Evolutionary conservation across 2,329 filamentous ascomycete species (phyloP), one percentile per base, ranked within the genome.

Genomic region (Colletotrichum tropicale): DNA sequence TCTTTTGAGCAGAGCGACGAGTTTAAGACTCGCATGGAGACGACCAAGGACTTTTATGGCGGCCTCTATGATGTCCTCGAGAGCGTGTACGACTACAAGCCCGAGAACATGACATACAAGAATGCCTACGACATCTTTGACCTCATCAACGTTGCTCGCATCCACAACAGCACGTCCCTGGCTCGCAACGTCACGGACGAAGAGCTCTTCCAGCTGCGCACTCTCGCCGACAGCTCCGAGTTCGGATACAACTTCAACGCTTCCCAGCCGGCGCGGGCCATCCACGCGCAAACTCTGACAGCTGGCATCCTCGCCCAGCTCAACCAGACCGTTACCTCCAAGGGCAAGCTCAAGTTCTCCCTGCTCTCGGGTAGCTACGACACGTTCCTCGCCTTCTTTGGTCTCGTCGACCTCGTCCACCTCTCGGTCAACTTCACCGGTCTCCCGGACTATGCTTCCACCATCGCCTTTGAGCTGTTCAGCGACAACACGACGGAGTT

Each of bases 101-200:
- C 79, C 0, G 80, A 81, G 61, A 80, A 84, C 76, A 80, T 84
- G 79, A 83, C 80, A 1, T 84, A 84, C 77, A 78, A 74, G 55
- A 83, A 84, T 43, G 83, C 83, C 24, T 84, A 83, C 74, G 80
- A 82, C 66, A 83, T 84, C 60, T 84, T 83, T n/a, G 83, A 84
- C 52, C 80, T 84, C 18, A 76, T 84, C 66, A 84, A 84, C 61
- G 82, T 83, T 8, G 83, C 83, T 1, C 81, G 81, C 60, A 84
- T 84, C 56, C 82, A 84, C 75, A 80, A 79, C 69, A 76, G 67
- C 26, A 81, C 82, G 1, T 82, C 82, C 1, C 76, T 79, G 1
- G 81, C 82, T 8, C 78, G 78, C 52, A 81, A 84, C 24, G 77
- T 84, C 65, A 82, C 82, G 2, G 79, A 82, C n/a, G 78, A 80